These are phyloP conservation scores for Mercurialis annua DNA, from an alignment of 345 rosid species.

Conservation along the genomic window DNA sequence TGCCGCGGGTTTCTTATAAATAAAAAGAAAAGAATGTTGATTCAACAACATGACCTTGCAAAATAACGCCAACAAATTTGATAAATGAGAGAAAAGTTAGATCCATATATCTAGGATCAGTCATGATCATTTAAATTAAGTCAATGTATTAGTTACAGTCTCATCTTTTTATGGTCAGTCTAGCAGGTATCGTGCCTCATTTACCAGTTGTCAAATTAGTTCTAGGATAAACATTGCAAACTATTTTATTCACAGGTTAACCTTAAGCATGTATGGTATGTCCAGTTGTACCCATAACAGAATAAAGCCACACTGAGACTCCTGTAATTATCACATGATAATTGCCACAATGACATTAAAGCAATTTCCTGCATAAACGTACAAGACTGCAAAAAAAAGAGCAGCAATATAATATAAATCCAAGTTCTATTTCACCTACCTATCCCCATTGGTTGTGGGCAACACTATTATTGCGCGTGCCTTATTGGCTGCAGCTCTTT, in stretches of 20 bases:
- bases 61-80: not conserved
- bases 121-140: not conserved
- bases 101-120: too few species aligned
- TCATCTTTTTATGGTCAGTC: not conserved
- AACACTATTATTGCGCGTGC: constrained; percentile 90
- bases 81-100: not conserved
- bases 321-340: not conserved
- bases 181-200: not conserved
- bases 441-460: constrained; percentile 67
- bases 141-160: not conserved
- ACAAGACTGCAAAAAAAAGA: not conserved
- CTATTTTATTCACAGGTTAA: not conserved
- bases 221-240: not conserved
- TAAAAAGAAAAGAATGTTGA: not conserved
- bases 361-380: constrained; percentile 2
- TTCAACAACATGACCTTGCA: not conserved
- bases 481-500: constrained; percentile 78
- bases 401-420: not conserved
- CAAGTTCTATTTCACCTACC: constrained; percentile 43
- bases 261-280: not conserved
- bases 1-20: constrained; percentile 1
- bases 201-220: not conserved
- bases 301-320: not conserved
- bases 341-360: not conserved
- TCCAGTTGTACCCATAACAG: not conserved